Percentiles rank a stretch among this genome's conserved stretches.
Evolutionary conservation across 768 basidiomycete genomes (phyloP).

Genomic region (Lactarius akahatsu): DNA sequence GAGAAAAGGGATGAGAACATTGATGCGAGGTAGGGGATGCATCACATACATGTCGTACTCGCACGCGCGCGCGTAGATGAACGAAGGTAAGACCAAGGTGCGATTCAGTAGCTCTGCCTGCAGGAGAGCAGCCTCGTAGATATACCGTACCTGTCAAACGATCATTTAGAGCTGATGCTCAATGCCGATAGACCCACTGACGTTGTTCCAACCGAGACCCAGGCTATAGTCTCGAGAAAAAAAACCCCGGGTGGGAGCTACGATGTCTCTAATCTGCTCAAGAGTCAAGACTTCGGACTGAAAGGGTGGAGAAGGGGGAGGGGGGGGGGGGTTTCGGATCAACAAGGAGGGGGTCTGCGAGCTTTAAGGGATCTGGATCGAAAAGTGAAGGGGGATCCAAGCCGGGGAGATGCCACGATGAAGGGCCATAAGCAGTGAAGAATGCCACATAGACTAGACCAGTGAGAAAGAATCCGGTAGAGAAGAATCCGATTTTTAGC

Average conservation of each 20-base stretch:
- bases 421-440: neutral
- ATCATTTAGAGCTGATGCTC: slow-evolving; percentile 8
- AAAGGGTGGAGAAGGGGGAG: neutral
- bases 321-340: neutral
- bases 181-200: slow-evolving; percentile 29
- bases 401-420: neutral
- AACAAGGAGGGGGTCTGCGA: neutral
- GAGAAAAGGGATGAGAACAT: neutral
- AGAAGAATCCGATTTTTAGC: neutral
- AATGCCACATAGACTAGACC: slow-evolving; percentile 16
- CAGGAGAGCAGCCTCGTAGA: slow-evolving; percentile 46
- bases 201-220: slow-evolving; percentile 50
- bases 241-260: slow-evolving; percentile 42
- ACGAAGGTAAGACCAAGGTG: slow-evolving; percentile 45
- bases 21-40: slow-evolving; percentile 15
- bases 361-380: neutral
- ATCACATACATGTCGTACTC: slow-evolving; percentile 40
- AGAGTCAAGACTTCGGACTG: slow-evolving; percentile 32
- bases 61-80: slow-evolving; percentile 47
- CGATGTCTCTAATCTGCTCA: slow-evolving; percentile 37
- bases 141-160: slow-evolving; percentile 44
- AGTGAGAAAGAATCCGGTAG: slow-evolving; percentile 13
- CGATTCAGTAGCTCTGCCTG: slow-evolving; percentile 46
- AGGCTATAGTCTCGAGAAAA: slow-evolving; percentile 46
- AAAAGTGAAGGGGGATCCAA: neutral